A percentile compares a stretch with the other conserved stretches of the same genome.
These are phyloP conservation scores for Phytophthora citrophthora DNA, from an alignment of 352 stramenopile genomes.

Conservation along the genomic window DNA sequence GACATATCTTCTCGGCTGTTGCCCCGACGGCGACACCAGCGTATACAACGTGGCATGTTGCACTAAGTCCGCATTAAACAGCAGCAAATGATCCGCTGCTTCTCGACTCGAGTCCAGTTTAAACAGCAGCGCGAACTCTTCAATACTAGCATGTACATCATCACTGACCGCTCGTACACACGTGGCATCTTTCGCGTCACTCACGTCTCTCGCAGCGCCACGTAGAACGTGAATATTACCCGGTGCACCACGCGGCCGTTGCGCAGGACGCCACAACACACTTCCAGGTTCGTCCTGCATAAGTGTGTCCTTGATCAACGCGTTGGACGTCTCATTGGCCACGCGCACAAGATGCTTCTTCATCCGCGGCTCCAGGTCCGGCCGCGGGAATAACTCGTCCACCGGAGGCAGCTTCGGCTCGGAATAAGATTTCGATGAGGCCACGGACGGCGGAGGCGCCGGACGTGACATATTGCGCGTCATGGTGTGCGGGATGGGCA, in stretches of 20 bases:
- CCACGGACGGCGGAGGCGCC: slow-evolving; percentile 16
- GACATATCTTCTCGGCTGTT: slow-evolving; percentile 77
- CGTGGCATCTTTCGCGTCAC: slow-evolving; percentile 48
- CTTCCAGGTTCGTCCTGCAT: slow-evolving; percentile 46
- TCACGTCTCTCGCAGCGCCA: slow-evolving; percentile 47
- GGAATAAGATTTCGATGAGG: slow-evolving; percentile 13
- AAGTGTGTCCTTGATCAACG: slow-evolving; percentile 77
- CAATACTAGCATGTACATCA: slow-evolving; percentile 77
- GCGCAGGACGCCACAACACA: slow-evolving; percentile 68
- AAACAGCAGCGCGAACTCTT: slow-evolving; percentile 86
- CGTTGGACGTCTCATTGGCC: slow-evolving; percentile 84
- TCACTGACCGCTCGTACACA: slow-evolving; percentile 72
- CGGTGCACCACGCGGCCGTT: slow-evolving; percentile 18
- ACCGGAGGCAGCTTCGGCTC: slow-evolving; percentile 20
- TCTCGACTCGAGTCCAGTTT: slow-evolving; percentile 77
- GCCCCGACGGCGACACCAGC: slow-evolving; percentile 69
- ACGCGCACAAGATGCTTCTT: slow-evolving; percentile 81
- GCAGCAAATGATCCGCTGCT: slow-evolving; percentile 66
- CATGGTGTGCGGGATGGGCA: slow-evolving; percentile 29
- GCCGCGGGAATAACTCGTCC: slow-evolving; percentile 62
- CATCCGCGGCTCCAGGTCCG: slow-evolving; percentile 73
- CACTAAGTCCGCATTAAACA: slow-evolving; percentile 82
- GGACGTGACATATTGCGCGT: slow-evolving; percentile 28
- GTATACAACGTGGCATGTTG: slow-evolving; percentile 79
- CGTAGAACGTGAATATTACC: slow-evolving; percentile 66